Conservation (phyloP, 1,139 yeast genomes). For the Pneumocystis canis region DNA sequence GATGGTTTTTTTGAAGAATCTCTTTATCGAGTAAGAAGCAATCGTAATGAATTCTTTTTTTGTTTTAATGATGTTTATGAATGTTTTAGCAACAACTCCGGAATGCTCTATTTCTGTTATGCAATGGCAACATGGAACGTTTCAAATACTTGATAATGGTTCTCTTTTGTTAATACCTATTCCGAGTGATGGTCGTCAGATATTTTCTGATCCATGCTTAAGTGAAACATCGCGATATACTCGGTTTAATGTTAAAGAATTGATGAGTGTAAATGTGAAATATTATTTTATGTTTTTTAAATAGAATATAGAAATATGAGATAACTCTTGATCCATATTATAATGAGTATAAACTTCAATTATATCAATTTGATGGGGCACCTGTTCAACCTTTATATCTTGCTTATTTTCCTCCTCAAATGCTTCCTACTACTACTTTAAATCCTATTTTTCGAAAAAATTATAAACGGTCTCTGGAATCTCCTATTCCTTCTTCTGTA, state of each 20-base stretch:
- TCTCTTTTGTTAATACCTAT: conserved; percentile 57
- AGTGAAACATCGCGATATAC: conserved; percentile 42
- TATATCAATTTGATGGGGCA: conserved; percentile 71
- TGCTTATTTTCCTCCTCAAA: conserved; percentile 85
- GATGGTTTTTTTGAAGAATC: conserved; percentile 92
- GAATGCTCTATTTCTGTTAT: conserved; percentile 70
- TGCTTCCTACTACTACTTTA: conserved; percentile 62
- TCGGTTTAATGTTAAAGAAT: conserved; percentile 55
- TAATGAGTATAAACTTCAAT: conserved; percentile 62
- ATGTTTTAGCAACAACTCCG: conserved; percentile 41
- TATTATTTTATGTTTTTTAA: conserved; percentile 16
- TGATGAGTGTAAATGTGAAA: conserved; percentile 36
- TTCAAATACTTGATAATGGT: conserved; percentile 47
- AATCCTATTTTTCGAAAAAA: conserved; percentile 20
- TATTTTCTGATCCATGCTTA: conserved; percentile 69
- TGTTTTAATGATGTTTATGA: background rate
- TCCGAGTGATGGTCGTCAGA: conserved; percentile 82
- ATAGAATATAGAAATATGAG: conserved; percentile 14
- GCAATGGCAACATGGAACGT: conserved; percentile 80
- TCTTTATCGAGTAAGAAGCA: conserved; percentile 52
- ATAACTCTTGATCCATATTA: conserved; percentile 62
- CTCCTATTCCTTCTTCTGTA: conserved; percentile 1
- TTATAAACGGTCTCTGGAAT: conserved; percentile 13
- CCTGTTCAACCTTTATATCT: conserved; percentile 75
- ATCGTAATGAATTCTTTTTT: conserved; percentile 24